Conservation (phyloP, 2,329 filamentous ascomycete genomes). For the Fusarium gaditjirri region DNA sequence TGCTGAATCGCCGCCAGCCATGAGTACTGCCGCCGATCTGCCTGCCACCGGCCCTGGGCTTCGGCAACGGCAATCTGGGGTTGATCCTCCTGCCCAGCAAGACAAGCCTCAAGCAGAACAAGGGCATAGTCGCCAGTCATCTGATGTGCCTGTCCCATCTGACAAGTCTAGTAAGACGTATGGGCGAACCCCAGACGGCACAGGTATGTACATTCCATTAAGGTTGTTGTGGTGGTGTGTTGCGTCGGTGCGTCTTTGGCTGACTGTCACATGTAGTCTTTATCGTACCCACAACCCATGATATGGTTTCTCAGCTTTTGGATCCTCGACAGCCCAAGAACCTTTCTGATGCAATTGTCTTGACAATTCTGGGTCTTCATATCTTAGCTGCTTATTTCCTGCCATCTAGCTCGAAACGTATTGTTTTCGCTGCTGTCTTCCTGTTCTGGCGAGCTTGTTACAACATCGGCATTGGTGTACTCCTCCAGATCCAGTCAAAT, state of each 20-base stretch:
- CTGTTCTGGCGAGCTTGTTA: conserved; percentile 93
- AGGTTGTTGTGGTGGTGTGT: conserved; percentile 15
- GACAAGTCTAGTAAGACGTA: conserved; percentile 76
- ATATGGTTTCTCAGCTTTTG: conserved; percentile 98
- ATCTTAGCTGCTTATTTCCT: conserved; percentile 79
- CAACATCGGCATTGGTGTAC: conserved; percentile 91
- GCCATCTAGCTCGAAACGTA: conserved; percentile 74
- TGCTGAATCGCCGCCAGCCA: conserved; percentile 31
- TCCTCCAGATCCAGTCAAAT: conserved; percentile 90
- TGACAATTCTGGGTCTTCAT: conserved; percentile 80
- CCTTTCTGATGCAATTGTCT: conserved; percentile 82
- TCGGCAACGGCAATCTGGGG: conserved; percentile 45
- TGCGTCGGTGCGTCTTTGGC: conserved; percentile 21
- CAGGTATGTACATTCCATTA: conserved; percentile 68
- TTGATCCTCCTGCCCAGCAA: conserved; percentile 29
- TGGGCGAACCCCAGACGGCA: conserved; percentile 90
- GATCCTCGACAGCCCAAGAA: conserved; percentile 97
- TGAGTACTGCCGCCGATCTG: conserved; percentile 49
- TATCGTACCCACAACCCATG: conserved; percentile 93
- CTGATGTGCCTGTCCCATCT: conserved; percentile 22
- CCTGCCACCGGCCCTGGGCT: conserved; percentile 41
- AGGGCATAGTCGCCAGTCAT: conserved; percentile 22
- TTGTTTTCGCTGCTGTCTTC: conserved; percentile 84
- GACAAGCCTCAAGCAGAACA: conserved; percentile 22
- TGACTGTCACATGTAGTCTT: conserved; percentile 73